Conservation (phyloP, 306 rosid species). For the Crataegus laevigata region DNA sequence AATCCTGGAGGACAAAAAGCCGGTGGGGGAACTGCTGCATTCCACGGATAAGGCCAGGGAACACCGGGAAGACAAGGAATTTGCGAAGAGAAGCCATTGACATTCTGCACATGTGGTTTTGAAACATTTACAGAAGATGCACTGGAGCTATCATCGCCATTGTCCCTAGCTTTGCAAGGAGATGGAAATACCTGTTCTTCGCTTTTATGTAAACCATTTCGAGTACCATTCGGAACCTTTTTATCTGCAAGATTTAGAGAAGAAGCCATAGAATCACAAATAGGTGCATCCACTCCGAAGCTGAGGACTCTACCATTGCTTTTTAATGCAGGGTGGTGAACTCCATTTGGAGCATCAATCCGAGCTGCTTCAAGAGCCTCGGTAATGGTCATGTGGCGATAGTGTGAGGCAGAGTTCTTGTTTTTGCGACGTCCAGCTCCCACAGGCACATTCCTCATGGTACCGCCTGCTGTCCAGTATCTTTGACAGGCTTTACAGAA, state of each 20-base stretch:
- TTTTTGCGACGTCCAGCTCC: slow-evolving; percentile 91
- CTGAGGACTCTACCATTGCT: slow-evolving; percentile 64
- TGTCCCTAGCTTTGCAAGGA: slow-evolving; percentile 38
- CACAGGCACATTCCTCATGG: slow-evolving; percentile 90
- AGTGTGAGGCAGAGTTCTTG: slow-evolving; percentile 62
- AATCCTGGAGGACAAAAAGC: slow-evolving; percentile 62
- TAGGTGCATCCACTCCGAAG: slow-evolving; percentile 52
- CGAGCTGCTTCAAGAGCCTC: slow-evolving; percentile 75
- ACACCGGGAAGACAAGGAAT: slow-evolving; percentile 59
- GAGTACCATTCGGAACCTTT: slow-evolving; percentile 38
- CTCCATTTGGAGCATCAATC: slow-evolving; percentile 46
- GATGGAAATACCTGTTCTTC: slow-evolving; percentile 27
- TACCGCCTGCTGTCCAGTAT: slow-evolving; percentile 95
- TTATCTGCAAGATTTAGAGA: slow-evolving; percentile 40
- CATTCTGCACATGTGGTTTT: slow-evolving; percentile 25
- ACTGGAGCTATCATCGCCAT: slow-evolving; percentile 50
- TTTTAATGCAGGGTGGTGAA: slow-evolving; percentile 28
- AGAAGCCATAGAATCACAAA: slow-evolving; percentile 59
- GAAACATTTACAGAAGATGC: slow-evolving; percentile 48
- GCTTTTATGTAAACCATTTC: slow-evolving; percentile 35
- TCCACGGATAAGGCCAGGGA: slow-evolving; percentile 88
- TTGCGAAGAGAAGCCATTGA: slow-evolving; percentile 50
- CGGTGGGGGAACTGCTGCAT: slow-evolving; percentile 44
- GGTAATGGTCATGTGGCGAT: slow-evolving; percentile 54
- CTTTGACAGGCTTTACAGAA: slow-evolving; percentile 95